Evolutionary conservation across 2,329 filamentous ascomycete genomes (phyloP), one percentile per base, ranked within the genome.

Genomic region (Lachnellula subtilissima): DNA sequence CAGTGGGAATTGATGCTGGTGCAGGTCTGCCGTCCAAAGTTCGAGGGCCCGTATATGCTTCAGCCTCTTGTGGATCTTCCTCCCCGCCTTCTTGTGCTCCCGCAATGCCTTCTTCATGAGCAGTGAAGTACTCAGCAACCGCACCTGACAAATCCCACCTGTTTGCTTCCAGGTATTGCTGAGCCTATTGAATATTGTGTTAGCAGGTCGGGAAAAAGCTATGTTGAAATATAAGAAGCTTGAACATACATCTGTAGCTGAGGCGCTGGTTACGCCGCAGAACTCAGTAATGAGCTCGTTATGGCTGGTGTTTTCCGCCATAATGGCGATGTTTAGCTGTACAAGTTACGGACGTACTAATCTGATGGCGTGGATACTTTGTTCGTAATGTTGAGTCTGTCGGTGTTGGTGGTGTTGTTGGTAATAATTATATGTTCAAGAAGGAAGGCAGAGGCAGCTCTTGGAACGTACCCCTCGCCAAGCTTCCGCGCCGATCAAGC

Each of bases 61-160:
- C 73, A 19, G 70, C 52, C 5, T 69, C 63, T 25, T 68, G 48
- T 25, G 61, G 61, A 7, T 69, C 62, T 48, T 77, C 74, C 57
- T 76, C 75, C 53, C 76, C 73, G 48, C 73, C 74, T 57, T 75
- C 68, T 37, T 75, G 71, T 22, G 66, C 69, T 60, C 76, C 74
- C 57, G 75, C 73, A 36, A 73, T 71, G 8, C 67, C 72, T 54
- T 81, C 78, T 25, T 85, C 82, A 36, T 78, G 73, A 55, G 82
- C 77, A 58, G 78, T 76, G 67, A 83, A 89, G 73, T 79, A 88
- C 50, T 83, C 79, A 32, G 82, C 78, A 53, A 82, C 79, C 15
- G 87, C 87, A 9, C 77, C 74, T 61, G 80, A 76, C 45, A 89
- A 73, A 65, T 91, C 80, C 86, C 88, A 91, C 61, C 80, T 74